Evolutionary conservation across 331 rosid species (phyloP).

Genomic region (Arachis monticola): DNA sequence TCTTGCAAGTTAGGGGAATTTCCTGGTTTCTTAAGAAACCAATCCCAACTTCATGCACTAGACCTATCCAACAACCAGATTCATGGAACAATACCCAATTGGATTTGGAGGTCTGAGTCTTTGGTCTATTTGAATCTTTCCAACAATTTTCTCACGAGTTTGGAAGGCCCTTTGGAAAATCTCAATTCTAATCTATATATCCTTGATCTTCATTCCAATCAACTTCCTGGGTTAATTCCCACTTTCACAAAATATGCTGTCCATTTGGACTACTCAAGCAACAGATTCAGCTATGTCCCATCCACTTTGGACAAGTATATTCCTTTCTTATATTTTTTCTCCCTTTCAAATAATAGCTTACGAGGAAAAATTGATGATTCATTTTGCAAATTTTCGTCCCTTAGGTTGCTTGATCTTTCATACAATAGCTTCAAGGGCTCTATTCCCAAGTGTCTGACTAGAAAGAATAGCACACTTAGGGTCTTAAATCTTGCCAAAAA

Average conservation of each 20-base stretch:
- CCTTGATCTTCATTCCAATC: neutral
- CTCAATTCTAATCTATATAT: neutral
- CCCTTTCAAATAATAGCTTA: neutral
- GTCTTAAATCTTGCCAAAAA: neutral
- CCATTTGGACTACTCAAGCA: constrained; percentile 27
- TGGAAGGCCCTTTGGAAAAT: neutral
- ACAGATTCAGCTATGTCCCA: constrained; percentile 16
- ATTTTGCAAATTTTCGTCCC: constrained; percentile 34
- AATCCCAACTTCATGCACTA: neutral
- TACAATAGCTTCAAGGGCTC: constrained; percentile 27
- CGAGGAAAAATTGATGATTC: neutral
- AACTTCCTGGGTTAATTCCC: constrained; percentile 1
- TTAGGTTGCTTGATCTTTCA: constrained; percentile 54
- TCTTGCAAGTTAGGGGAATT: constrained; percentile 8
- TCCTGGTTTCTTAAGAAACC: constrained; percentile 32
- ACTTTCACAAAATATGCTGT: too few species aligned
- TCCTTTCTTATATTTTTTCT: neutral
- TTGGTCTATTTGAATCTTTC: neutral
- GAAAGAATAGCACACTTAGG: too few species aligned
- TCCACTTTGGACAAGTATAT: neutral
- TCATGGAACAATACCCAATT: neutral
- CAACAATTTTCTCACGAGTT: constrained; percentile 16
- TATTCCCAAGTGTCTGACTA: constrained; percentile 36
- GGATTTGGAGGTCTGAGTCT: constrained; percentile 21
- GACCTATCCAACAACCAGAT: constrained; percentile 41